These are phyloP conservation scores for Phlebiopsis gigantea DNA, from an alignment of 768 basidiomycete genomes.

Conservation along the genomic window DNA sequence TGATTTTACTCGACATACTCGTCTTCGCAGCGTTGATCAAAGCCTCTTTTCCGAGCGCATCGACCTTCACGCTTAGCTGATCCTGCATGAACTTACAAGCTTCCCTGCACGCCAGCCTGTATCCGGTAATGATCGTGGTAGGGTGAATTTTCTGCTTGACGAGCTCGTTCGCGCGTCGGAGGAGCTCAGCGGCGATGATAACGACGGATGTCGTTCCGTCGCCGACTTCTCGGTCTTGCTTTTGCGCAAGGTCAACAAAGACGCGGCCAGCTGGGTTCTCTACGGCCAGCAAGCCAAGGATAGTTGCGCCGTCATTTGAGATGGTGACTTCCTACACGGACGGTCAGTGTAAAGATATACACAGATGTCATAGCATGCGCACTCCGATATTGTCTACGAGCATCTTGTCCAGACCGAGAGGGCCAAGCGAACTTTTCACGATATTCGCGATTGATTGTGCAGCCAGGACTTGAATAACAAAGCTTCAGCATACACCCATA, in stretches of 20 bases:
- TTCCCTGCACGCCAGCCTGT: conserved; percentile 93
- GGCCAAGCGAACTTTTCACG: conserved; percentile 93
- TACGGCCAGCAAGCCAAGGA: conserved; percentile 87
- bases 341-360: conserved; percentile 9
- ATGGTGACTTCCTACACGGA: conserved; percentile 88
- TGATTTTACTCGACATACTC: conserved; percentile 98
- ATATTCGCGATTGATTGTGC: conserved; percentile 97
- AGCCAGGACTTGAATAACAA: conserved; percentile 67
- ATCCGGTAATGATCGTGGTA: conserved; percentile 98
- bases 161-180: conserved; percentile 94
- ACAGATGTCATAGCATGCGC: conserved; percentile 26
- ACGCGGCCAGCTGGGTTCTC: conserved; percentile 97
- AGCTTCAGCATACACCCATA: background rate
- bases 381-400: conserved; percentile 97
- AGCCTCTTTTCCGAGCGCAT: conserved; percentile 85
- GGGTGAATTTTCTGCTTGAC: conserved; percentile 98
- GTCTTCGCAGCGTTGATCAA: conserved; percentile 97
- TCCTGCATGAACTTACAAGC: conserved; percentile 98
- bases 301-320: conserved; percentile 99
- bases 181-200: conserved; percentile 89
- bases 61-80: conserved; percentile 92
- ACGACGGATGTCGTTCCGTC: conserved; percentile 99
- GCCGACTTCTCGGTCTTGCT: conserved; percentile 98
- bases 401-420: conserved; percentile 95
- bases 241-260: conserved; percentile 97